These are phyloP conservation scores for Penicillium silybi DNA, from an alignment of 495 filamentous ascomycete genomes.

Conservation along the genomic window DNA sequence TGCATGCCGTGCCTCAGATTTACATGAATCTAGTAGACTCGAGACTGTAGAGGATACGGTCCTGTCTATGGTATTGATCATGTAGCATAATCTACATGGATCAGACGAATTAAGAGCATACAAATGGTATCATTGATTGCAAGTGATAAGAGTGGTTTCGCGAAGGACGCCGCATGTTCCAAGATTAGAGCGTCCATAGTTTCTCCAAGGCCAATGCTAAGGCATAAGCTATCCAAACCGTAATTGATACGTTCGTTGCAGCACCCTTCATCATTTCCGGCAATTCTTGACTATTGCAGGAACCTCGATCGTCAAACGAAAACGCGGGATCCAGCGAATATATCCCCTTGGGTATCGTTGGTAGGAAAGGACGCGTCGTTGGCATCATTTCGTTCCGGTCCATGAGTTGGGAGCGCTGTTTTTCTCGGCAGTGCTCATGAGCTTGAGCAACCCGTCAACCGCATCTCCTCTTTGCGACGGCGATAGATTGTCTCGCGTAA, in stretches of 20 bases:
- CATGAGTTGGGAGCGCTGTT: constrained; percentile 17
- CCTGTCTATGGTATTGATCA: too few species aligned
- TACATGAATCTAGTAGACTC: too few species aligned
- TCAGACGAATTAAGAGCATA: neutral
- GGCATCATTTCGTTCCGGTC: constrained; percentile 6
- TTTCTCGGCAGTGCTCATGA: constrained; percentile 35
- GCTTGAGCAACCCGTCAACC: constrained; percentile 39
- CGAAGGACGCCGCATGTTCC: constrained; percentile 12
- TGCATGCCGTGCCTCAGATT: too few species aligned
- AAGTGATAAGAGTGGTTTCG: constrained; percentile 11
- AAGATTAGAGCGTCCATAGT: constrained; percentile 5
- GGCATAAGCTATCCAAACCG: neutral
- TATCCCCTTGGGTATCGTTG: neutral
- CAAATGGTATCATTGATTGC: constrained; percentile 28
- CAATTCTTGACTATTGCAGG: neutral
- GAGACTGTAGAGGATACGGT: too few species aligned
- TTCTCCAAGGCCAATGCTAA: neutral
- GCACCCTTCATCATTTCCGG: constrained; percentile 2
- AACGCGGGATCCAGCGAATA: neutral
- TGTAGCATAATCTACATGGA: neutral
- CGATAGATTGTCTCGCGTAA: constrained; percentile 10
- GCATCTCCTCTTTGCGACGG: constrained; percentile 40
- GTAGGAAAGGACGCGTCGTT: neutral
- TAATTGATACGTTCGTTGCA: constrained; percentile 6
- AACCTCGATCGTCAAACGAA: neutral